Evolutionary conservation across 805 yeast genomes (phyloP).

Genomic region (Ogataea ganodermae): DNA sequence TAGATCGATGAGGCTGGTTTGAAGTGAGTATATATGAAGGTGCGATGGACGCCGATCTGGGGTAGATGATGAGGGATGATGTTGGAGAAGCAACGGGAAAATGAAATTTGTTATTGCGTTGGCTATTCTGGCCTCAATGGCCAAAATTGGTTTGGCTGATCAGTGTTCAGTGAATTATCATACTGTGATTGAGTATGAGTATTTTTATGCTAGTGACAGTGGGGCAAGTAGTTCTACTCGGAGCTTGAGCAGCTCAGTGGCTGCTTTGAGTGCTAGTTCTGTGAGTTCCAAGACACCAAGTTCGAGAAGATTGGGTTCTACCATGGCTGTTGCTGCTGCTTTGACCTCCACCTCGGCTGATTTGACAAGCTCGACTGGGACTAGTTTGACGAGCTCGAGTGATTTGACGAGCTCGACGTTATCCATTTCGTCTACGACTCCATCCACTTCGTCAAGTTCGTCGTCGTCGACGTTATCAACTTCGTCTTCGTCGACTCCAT

Average conservation of each 20-base stretch:
- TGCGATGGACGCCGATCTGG: neutral
- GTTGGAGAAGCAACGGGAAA: neutral
- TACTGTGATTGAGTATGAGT: conserved; percentile 19
- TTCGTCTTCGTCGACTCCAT: conserved; percentile 9
- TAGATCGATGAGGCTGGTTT: conserved; percentile 7
- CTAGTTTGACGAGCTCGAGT: conserved; percentile 19
- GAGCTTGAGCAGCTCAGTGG: neutral
- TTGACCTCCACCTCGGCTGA: neutral
- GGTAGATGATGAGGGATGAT: neutral
- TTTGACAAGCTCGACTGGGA: neutral
- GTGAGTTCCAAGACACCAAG: neutral
- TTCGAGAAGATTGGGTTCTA: neutral
- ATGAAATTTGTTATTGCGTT: conserved; percentile 4
- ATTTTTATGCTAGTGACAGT: conserved; percentile 15
- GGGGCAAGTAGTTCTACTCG: neutral
- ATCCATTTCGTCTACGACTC: conserved; percentile 7
- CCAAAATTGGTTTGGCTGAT: conserved; percentile 5
- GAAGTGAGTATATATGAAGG: conserved; percentile 3
- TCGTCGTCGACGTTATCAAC: conserved; percentile 10
- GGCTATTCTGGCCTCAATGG: conserved; percentile 3
- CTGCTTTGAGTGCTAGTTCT: neutral
- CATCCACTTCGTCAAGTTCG: conserved; percentile 10
- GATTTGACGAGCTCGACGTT: conserved; percentile 13
- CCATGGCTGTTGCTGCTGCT: no score
- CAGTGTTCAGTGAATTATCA: conserved; percentile 21